Evolutionary conservation across 345 rosid species (phyloP).

Genomic region (Populus simonii): DNA sequence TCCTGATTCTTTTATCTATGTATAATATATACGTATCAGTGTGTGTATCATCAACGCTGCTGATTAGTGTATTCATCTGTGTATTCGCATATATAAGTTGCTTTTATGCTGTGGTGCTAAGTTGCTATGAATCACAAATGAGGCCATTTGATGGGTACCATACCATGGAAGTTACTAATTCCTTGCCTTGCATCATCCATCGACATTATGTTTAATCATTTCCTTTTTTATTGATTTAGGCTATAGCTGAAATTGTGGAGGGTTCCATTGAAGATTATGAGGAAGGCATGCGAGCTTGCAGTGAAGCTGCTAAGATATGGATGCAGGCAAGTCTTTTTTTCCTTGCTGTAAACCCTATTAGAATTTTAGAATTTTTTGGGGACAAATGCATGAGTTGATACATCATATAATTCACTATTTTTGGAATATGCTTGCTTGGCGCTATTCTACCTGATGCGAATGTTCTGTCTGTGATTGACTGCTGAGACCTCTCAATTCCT

Average conservation of each 20-base stretch:
- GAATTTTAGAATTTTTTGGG: neutral
- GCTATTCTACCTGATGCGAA: neutral
- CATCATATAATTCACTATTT: neutral
- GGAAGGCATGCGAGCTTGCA: constrained; percentile 78
- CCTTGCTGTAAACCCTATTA: neutral
- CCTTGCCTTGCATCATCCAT: neutral
- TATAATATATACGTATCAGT: neutral
- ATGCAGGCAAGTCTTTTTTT: constrained; percentile 52
- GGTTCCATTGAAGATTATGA: constrained; percentile 81
- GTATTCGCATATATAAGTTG: neutral
- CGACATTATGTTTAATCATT: neutral
- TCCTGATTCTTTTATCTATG: neutral
- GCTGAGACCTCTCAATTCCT: neutral
- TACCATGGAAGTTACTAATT: neutral
- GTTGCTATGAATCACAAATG: neutral
- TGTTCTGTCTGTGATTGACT: neutral
- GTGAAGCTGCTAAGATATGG: constrained; percentile 79
- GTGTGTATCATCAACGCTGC: neutral
- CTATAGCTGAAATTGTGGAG: constrained; percentile 72
- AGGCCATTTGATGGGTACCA: neutral
- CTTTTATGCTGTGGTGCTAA: neutral
- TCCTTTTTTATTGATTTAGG: constrained; percentile 2
- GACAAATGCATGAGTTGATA: neutral
- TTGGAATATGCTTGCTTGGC: neutral
- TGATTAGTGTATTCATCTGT: neutral